Conservation (phyloP, 805 yeast genomes). For the Candida ortonii region DNA sequence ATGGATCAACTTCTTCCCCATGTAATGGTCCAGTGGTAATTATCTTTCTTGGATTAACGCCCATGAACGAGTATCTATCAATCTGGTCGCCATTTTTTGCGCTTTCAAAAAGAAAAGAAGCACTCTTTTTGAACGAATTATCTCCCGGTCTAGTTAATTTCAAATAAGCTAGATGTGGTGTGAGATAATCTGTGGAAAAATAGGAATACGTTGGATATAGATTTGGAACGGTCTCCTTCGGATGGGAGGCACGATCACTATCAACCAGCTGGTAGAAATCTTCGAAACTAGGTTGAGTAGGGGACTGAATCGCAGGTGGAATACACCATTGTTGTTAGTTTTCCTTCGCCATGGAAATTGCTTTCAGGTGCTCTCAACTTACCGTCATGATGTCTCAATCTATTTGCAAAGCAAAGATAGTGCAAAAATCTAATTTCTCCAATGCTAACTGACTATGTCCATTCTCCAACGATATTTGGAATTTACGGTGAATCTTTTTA, state of each 20-base stretch:
- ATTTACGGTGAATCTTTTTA: too few species aligned
- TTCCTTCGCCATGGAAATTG: too few species aligned
- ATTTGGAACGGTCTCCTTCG: constrained; percentile 44
- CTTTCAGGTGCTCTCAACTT: too few species aligned
- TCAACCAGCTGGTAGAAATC: constrained; percentile 41
- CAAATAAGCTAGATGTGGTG: constrained; percentile 88
- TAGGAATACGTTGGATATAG: constrained; percentile 78
- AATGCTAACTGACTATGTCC: too few species aligned
- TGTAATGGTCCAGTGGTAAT: constrained; percentile 76
- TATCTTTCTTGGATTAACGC: constrained; percentile 76
- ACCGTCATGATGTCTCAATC: constrained; percentile 1
- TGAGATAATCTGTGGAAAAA: constrained; percentile 71
- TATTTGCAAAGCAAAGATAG: too few species aligned
- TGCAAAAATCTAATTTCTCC: too few species aligned
- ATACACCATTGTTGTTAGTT: too few species aligned
- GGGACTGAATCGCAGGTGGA: constrained; percentile 12
- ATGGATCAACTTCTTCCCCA: constrained; percentile 74
- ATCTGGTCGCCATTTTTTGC: constrained; percentile 87
- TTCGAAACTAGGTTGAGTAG: constrained; percentile 51
- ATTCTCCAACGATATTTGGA: constrained; percentile 1
- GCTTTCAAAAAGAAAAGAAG: constrained; percentile 83
- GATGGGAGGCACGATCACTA: constrained; percentile 32
- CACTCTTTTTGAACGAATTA: constrained; percentile 46
- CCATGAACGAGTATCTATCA: constrained; percentile 89
- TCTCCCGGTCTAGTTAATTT: constrained; percentile 70